phyloP scores from a whole-genome alignment of 2,329 filamentous ascomycete species.

The Penicillium sp. region DNA sequence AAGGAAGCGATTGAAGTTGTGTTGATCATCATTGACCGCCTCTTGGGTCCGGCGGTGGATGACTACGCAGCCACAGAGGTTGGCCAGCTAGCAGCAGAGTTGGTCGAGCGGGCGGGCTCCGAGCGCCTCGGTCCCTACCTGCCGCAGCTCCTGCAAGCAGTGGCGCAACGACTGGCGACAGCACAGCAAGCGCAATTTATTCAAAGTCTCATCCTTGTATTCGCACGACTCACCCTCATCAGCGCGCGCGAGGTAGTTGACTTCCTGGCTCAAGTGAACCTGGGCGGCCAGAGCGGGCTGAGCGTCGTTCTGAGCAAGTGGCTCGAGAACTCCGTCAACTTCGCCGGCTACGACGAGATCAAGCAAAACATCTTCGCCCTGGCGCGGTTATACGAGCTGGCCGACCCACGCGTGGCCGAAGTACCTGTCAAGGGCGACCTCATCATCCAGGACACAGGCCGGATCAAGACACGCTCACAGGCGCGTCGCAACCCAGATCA shows the following conservation, averaged over 20 bases:
- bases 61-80: slow-evolving; percentile 96
- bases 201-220: slow-evolving; percentile 91
- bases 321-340: slow-evolving; percentile 94
- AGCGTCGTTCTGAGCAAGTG: slow-evolving; percentile 89
- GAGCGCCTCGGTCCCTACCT: slow-evolving; percentile 88
- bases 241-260: slow-evolving; percentile 86
- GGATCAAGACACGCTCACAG: slow-evolving; percentile 91
- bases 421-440: slow-evolving; percentile 89
- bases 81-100: slow-evolving; percentile 84
- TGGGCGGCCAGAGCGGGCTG: slow-evolving; percentile 72
- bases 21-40: slow-evolving; percentile 84
- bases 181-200: slow-evolving; percentile 87
- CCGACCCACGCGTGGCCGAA: slow-evolving; percentile 72
- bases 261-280: slow-evolving; percentile 80
- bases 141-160: slow-evolving; percentile 80
- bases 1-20: slow-evolving; percentile 84
- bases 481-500: slow-evolving; percentile 84
- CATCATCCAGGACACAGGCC: slow-evolving; percentile 70
- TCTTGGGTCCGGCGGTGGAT: slow-evolving; percentile 78
- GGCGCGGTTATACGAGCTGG: slow-evolving; percentile 82
- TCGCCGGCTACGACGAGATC: slow-evolving; percentile 97
- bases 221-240: slow-evolving; percentile 80
- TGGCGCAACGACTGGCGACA: slow-evolving; percentile 76
- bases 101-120: slow-evolving; percentile 92
- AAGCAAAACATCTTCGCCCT: slow-evolving; percentile 93